phyloP scores from a whole-genome alignment of 768 basidiomycete genomes.

The Mycena galericulata region DNA sequence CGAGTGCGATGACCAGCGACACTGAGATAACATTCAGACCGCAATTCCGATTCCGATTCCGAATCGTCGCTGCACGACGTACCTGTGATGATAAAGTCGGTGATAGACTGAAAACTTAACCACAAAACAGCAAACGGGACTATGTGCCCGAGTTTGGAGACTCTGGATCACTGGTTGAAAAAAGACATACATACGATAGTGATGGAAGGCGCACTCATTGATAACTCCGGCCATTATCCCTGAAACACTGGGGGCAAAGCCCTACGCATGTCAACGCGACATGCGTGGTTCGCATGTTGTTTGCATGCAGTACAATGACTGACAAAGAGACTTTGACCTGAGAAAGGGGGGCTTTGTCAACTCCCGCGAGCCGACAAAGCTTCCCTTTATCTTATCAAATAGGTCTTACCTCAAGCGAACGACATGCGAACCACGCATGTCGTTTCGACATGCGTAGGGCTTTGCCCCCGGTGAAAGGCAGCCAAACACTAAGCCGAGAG shows the following conservation, averaged over 20 bases:
- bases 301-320: no score
- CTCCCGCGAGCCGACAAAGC: no score
- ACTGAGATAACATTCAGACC: conserved; percentile 33
- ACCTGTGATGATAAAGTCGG: conserved; percentile 62
- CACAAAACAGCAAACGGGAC: conserved; percentile 58
- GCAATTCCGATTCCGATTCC: background rate
- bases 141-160: conserved; percentile 55
- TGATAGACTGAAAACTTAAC: conserved; percentile 58
- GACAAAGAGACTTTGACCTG: no score
- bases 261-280: no score
- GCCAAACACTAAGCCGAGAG: conserved; percentile 57
- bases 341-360: no score
- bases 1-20: conserved; percentile 46
- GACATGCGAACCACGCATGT: no score
- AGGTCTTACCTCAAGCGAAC: no score
- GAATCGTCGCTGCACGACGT: background rate
- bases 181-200: background rate
- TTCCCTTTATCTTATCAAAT: no score
- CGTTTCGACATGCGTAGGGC: no score
- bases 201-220: conserved; percentile 51
- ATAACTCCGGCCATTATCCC: conserved; percentile 58
- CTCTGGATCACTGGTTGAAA: conserved; percentile 40
- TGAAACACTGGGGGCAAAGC: no score
- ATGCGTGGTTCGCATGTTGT: no score
- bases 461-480: no score